These are phyloP conservation scores for Leccinum subgranulosum DNA, from an alignment of 768 basidiomycete species.

Conservation along the genomic window DNA sequence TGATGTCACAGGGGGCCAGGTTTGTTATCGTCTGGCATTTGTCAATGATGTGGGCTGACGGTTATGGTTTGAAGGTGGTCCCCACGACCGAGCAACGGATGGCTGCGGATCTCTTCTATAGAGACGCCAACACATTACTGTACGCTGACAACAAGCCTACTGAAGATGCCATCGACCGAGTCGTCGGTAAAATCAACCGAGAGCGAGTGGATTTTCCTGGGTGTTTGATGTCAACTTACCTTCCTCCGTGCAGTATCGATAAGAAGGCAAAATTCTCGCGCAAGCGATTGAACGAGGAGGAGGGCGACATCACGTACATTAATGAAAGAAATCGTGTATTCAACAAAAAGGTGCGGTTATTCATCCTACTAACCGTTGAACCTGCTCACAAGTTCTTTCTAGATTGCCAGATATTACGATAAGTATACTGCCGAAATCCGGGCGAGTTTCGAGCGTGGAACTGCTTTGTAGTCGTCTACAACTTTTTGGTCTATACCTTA, in stretches of 20 bases:
- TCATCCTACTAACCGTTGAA: neutral
- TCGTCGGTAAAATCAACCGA: constrained; percentile 86
- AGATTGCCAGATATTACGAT: constrained; percentile 95
- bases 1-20: constrained; percentile 45
- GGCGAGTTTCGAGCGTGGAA: constrained; percentile 96
- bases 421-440: constrained; percentile 96
- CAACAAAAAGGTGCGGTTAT: constrained; percentile 80
- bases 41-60: constrained; percentile 6
- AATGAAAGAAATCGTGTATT: constrained; percentile 98
- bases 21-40: constrained; percentile 23
- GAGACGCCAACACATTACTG: constrained; percentile 88
- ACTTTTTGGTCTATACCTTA: constrained; percentile 11
- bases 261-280: constrained; percentile 88
- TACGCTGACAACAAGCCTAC: constrained; percentile 95
- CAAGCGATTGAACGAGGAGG: constrained; percentile 86
- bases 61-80: constrained; percentile 36
- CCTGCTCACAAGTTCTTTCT: neutral
- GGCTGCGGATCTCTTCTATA: constrained; percentile 80
- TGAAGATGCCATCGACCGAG: constrained; percentile 93
- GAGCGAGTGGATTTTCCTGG: constrained; percentile 59
- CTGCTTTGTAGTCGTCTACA: constrained; percentile 58
- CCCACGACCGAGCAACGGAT: constrained; percentile 60
- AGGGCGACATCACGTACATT: constrained; percentile 98
- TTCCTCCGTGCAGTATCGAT: constrained; percentile 58
- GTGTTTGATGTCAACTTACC: neutral